Base-by-base conservation (phyloP, 345 rosid species). In the Brassica napus region DNA sequence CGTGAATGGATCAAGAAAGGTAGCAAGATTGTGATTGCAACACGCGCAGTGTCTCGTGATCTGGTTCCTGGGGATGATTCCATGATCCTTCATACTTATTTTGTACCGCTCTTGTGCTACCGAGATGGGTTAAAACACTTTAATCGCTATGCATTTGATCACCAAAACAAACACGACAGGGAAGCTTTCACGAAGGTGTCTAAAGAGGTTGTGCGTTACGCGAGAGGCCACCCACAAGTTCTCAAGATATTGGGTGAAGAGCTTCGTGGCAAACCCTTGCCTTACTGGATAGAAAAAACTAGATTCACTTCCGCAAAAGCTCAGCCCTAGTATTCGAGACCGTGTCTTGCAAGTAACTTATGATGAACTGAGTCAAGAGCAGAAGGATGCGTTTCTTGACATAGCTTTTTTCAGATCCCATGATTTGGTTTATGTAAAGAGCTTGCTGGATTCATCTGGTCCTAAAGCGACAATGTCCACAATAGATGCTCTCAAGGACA, bases 361-460 rank as follows among this genome's bases (percentile, higher is more conserved):
- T 31, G 82, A 84, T 73, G 82, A 73, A 11, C 49, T 84, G 15
- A 24, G 63, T 23, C 65, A 35, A 8, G 4, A 23, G 32, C 18
- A 34, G 12, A 72, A 81, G 68, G 52, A 28, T 6, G 65, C 78
- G 0, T 86, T 86, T 80, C 75, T 82, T 4, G 87, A 84, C 63
- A 75, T 86, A 44, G 84, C 85, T 14, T 79, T 82, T 63, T 84
- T 84, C 67, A 79, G 63, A 12, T 74, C 81, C 1, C 26, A 24
- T 5, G 39, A 49, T n/a, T 12, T 5, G 34, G 35, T 52, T 4
- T 3, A 2, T 28, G 68, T 82, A 4, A 35, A 1, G 12, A 31
- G 55, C 30, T 47, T 80, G 14, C 71, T 80, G 1, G 81, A 73
- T 8, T 66, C 60, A 15, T 73, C 30, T 60, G 32, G 67, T 60